Base-by-base conservation (phyloP, 2,329 filamentous ascomycete genomes). In the Hawksworthiomyces lignivorus region DNA sequence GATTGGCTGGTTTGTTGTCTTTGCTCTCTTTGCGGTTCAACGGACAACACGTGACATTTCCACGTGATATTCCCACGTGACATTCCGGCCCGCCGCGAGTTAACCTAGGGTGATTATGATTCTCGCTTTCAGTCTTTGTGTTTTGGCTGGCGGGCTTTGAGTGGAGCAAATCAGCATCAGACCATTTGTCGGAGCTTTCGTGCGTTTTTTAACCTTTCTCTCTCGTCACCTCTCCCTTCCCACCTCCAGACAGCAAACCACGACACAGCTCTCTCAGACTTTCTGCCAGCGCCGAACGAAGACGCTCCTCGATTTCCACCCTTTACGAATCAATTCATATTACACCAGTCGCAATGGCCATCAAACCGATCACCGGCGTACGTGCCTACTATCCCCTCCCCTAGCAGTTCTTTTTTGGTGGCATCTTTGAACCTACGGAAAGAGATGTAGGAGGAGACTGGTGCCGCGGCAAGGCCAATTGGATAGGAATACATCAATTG, bases 281-380 rank as follows among this genome's bases (percentile, higher is more conserved):
- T n/a, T n/a, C n/a, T n/a, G n/a, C n/a, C n/a, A n/a, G n/a, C n/a
- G n/a, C n/a, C n/a, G n/a, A n/a, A n/a, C n/a, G n/a, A n/a, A n/a
- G n/a, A n/a, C n/a, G n/a, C n/a, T n/a, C n/a, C n/a, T n/a, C n/a
- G n/a, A n/a, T n/a, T n/a, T n/a, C n/a, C n/a, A n/a, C n/a, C n/a
- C n/a, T n/a, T n/a, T n/a, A n/a, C n/a, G n/a, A n/a, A n/a, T n/a
- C n/a, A n/a, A 30, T 22, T 22, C 32, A 26, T 27, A 20, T 43
- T 35, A 53, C 38, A 37, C 37, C 49, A 45, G 61, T 62, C 60
- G 66, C 52, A 62, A 76, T 76, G 71, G 70, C 73, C 54, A 56
- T 77, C 61, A 64, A 66, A 56, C 75, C 73, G 47, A 75, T 79
- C 52, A 75, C 72, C 51, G 75, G 75, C 57, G 75, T 79, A 76